Conservation (phyloP, 768 basidiomycete species). For the Naganishia kalamii region DNA sequence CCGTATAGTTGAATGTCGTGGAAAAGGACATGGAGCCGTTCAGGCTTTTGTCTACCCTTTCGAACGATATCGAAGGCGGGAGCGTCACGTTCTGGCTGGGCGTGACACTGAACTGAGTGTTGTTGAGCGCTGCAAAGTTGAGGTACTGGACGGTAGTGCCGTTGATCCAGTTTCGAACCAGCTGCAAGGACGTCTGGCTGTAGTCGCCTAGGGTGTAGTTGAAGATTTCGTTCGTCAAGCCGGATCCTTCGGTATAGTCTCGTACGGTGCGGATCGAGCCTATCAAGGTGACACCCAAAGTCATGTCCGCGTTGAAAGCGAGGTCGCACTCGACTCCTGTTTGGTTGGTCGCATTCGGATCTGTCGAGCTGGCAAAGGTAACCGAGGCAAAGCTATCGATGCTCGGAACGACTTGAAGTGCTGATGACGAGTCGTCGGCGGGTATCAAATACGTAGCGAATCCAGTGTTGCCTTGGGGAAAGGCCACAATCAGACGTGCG, state of each 20-base stretch:
- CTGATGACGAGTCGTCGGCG: constrained; percentile 24
- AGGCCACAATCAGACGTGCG: constrained; percentile 49
- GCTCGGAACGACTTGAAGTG: constrained; percentile 33
- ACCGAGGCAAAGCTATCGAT: constrained; percentile 34
- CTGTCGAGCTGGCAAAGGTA: background rate
- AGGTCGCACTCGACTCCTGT: constrained; percentile 49
- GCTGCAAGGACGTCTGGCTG: constrained; percentile 46
- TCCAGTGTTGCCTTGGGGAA: constrained; percentile 52
- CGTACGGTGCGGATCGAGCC: constrained; percentile 51
- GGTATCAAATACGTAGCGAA: constrained; percentile 51
- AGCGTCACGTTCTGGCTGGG: constrained; percentile 44
- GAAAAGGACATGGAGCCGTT: constrained; percentile 37
- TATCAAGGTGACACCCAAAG: constrained; percentile 50
- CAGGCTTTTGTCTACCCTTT: constrained; percentile 34
- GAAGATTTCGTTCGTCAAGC: constrained; percentile 48
- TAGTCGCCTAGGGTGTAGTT: constrained; percentile 50
- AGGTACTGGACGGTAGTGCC: constrained; percentile 44
- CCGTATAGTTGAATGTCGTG: constrained; percentile 48
- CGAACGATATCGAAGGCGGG: constrained; percentile 47
- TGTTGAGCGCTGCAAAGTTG: constrained; percentile 40
- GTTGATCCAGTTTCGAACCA: constrained; percentile 51
- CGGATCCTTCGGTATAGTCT: constrained; percentile 50
- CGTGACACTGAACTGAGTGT: constrained; percentile 46
- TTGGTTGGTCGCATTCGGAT: constrained; percentile 37
- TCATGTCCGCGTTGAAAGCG: constrained; percentile 45